Evolutionary conservation across 768 basidiomycete genomes (phyloP).

Genomic region (Xerocomellus amylosporus): DNA sequence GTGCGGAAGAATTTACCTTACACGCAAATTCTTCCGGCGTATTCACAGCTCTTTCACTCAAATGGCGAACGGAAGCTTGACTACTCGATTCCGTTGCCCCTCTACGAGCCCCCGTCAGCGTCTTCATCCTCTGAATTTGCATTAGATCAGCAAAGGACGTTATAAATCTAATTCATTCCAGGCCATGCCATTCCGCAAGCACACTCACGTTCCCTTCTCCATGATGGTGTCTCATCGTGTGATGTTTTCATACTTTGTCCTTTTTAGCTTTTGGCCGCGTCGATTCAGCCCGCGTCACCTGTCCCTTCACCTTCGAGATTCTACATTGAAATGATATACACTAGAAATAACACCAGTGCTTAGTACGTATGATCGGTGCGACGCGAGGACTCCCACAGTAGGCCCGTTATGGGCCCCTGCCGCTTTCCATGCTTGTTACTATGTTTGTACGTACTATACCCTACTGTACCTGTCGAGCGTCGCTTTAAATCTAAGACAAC

Average conservation of each 20-base stretch:
- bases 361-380: background rate
- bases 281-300: slow-evolving; percentile 10
- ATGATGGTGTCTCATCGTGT: background rate
- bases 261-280: slow-evolving; percentile 4
- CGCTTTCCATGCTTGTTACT: background rate
- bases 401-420: no score
- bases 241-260: background rate
- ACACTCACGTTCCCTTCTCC: background rate
- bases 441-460: background rate
- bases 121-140: slow-evolving; percentile 1
- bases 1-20: slow-evolving; percentile 16
- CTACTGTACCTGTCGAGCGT: background rate
- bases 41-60: slow-evolving; percentile 72
- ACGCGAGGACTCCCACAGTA: background rate
- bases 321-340: background rate
- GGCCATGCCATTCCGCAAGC: background rate
- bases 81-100: slow-evolving; percentile 57
- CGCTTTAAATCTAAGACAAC: slow-evolving; percentile 6
- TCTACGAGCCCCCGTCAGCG: slow-evolving; percentile 48
- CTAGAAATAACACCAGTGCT: background rate
- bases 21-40: slow-evolving; percentile 55
- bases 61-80: slow-evolving; percentile 76
- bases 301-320: slow-evolving; percentile 1
- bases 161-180: background rate
- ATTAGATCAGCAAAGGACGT: slow-evolving; percentile 6